Conservation (phyloP, 495 filamentous ascomycete genomes). For the Cairneyella variabilis region DNA sequence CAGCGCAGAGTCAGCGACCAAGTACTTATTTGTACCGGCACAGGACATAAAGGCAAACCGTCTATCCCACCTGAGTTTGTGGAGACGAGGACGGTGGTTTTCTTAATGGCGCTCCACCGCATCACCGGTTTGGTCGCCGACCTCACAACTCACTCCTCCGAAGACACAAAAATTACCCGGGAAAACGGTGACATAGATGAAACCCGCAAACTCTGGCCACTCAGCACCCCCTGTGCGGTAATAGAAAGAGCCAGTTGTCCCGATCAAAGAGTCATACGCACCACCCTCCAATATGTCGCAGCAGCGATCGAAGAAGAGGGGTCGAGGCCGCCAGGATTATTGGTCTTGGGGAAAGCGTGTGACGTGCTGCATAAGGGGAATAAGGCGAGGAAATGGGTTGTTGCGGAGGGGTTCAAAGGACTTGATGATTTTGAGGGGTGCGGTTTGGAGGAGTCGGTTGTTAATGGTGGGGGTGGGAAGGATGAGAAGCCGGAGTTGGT, state of each 20-base stretch:
- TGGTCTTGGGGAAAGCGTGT: slow-evolving; percentile 86
- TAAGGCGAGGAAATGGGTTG: slow-evolving; percentile 64
- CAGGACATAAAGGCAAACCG: slow-evolving; percentile 83
- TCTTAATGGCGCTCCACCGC: slow-evolving; percentile 92
- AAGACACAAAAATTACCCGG: slow-evolving; percentile 33
- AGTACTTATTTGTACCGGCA: slow-evolving; percentile 90
- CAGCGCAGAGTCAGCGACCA: slow-evolving; percentile 90
- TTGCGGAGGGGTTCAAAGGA: slow-evolving; percentile 84
- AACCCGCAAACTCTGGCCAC: slow-evolving; percentile 39
- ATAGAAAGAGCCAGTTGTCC: slow-evolving; percentile 92
- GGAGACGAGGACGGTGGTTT: slow-evolving; percentile 77
- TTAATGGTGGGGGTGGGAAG: slow-evolving; percentile 9
- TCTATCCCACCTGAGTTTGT: slow-evolving; percentile 78
- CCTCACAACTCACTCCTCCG: slow-evolving; percentile 43
- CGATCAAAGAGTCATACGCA: slow-evolving; percentile 88
- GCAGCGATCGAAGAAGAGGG: slow-evolving; percentile 87
- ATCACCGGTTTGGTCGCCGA: slow-evolving; percentile 66
- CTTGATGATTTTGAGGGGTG: slow-evolving; percentile 41
- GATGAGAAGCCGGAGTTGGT: slow-evolving; percentile 9
- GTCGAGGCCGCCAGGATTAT: slow-evolving; percentile 79
- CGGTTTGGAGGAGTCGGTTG: slow-evolving; percentile 26
- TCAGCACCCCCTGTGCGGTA: slow-evolving; percentile 79
- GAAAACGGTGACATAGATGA: slow-evolving; percentile 33
- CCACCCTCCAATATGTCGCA: slow-evolving; percentile 73
- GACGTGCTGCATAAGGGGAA: slow-evolving; percentile 61